phyloP scores from a whole-genome alignment of 202 grass and related monocot species.

The Setaria italica region DNA sequence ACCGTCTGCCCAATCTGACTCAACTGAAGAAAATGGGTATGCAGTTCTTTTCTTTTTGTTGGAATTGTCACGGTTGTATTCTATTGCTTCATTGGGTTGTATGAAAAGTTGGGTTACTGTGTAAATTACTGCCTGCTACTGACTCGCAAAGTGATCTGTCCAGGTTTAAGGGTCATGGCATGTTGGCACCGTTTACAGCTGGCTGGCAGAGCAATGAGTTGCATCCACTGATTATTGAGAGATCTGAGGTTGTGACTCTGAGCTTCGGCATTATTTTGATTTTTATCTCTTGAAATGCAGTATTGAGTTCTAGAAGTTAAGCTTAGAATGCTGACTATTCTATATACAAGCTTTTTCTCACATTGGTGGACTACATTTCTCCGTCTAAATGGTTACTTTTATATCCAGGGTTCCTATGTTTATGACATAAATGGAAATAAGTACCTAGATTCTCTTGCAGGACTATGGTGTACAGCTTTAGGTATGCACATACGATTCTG shows the following conservation, averaged over 20 bases:
- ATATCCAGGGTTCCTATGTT: conserved; percentile 83
- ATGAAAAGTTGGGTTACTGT: conserved; percentile 6
- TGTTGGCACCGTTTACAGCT: conserved; percentile 97
- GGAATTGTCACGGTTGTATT: conserved; percentile 12
- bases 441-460: conserved; percentile 91
- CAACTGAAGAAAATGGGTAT: conserved; percentile 81
- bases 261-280: conserved; percentile 1
- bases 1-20: conserved; percentile 51
- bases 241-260: conserved; percentile 72
- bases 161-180: conserved; percentile 94
- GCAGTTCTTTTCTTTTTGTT: not conserved
- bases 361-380: not conserved
- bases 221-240: conserved; percentile 81
- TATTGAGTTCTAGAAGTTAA: conserved; percentile 26
- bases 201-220: conserved; percentile 91
- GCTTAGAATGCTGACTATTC: conserved; percentile 5
- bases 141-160: conserved; percentile 24
- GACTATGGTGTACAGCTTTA: conserved; percentile 94
- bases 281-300: conserved; percentile 17
- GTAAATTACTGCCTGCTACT: not conserved
- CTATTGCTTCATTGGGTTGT: not conserved
- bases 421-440: conserved; percentile 91
- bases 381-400: conserved; percentile 2
- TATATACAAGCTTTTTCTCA: not conserved
- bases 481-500: conserved; percentile 52